A percentile compares a stretch with the other conserved stretches of the same genome.
Evolutionary conservation across 148 eudicot species (phyloP).

Genomic region (Rhododendron molle): DNA sequence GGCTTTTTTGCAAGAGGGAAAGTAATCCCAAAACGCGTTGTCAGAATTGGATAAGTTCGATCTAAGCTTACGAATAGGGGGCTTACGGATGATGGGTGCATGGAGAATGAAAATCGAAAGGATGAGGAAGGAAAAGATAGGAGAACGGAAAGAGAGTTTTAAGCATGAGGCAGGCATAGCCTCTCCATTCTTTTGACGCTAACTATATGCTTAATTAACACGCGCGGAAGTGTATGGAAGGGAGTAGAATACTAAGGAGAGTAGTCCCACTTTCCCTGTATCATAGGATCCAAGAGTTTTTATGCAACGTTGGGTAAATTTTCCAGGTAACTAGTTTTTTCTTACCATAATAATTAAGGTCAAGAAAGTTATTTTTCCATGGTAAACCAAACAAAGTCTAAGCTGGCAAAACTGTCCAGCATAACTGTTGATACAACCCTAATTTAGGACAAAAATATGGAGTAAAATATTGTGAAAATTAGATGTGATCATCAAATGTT

Average conservation of each 20-base stretch:
- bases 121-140: neutral
- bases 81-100: neutral
- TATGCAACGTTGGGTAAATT: neutral
- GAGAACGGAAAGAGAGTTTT: neutral
- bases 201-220: too few relatives aligned
- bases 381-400: neutral
- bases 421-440: neutral
- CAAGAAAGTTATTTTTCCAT: neutral
- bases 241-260: too few relatives aligned
- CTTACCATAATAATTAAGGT: neutral
- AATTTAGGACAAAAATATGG: neutral
- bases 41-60: neutral
- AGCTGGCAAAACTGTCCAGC: neutral
- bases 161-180: too few relatives aligned
- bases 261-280: too few relatives aligned
- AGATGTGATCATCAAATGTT: neutral
- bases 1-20: neutral
- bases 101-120: neutral
- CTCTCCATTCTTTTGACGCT: too few relatives aligned
- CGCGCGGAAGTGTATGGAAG: too few relatives aligned
- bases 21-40: neutral
- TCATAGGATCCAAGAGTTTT: too few relatives aligned
- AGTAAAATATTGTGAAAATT: neutral
- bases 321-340: neutral
- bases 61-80: neutral